phyloP scores from a whole-genome alignment of 768 basidiomycete genomes.

The Amyloporia xantha region DNA sequence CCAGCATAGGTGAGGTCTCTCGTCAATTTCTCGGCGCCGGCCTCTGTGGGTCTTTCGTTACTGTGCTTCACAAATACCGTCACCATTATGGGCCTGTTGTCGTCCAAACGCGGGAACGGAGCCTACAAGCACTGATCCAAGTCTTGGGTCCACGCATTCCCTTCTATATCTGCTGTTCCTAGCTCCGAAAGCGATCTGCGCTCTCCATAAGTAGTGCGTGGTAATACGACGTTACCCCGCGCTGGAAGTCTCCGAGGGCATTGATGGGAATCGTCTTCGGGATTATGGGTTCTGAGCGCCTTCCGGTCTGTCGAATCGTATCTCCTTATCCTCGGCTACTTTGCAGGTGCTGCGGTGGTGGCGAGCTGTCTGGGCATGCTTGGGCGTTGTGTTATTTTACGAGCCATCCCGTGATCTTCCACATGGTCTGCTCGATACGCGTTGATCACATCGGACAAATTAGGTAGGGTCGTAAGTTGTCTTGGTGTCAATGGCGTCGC shows the following conservation, averaged over 20 bases:
- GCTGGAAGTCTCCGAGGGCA: slow-evolving; percentile 1
- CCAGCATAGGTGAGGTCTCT: neutral
- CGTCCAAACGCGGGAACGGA: too few species aligned
- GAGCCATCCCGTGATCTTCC: neutral
- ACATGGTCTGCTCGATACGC: neutral
- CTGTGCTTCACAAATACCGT: neutral
- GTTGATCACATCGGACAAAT: neutral
- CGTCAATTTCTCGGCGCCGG: too few species aligned
- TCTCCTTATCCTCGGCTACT: neutral
- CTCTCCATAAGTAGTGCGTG: neutral
- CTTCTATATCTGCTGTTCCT: neutral
- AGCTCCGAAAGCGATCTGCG: slow-evolving; percentile 5
- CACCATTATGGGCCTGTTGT: too few species aligned
- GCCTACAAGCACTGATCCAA: too few species aligned
- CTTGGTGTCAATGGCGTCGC: neutral
- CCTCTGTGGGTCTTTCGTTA: neutral
- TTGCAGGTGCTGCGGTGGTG: neutral
- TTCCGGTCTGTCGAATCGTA: neutral
- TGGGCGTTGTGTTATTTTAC: neutral
- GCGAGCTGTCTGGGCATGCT: neutral
- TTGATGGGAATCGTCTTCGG: neutral
- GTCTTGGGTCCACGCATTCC: neutral
- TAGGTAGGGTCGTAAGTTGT: neutral
- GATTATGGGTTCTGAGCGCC: neutral
- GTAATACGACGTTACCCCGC: neutral